These are phyloP conservation scores for Rhododendron molle DNA, from an alignment of 148 eudicot genomes.

Conservation along the genomic window DNA sequence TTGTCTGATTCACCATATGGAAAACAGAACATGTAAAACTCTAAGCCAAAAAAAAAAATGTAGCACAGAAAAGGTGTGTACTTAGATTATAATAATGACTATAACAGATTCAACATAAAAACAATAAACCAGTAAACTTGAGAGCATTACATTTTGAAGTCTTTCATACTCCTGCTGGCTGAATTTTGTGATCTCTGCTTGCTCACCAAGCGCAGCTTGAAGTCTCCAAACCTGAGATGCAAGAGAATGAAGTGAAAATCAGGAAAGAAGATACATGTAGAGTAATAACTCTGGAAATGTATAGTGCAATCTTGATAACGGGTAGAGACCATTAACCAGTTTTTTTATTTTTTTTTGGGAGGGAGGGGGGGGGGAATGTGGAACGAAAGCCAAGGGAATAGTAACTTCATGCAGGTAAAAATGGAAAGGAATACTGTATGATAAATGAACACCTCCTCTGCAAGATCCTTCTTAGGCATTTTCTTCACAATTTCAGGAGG, in stretches of 20 bases:
- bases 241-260: slow-evolving; percentile 9
- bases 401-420: not conserved
- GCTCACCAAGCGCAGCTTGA: slow-evolving; percentile 98
- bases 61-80: not conserved
- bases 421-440: slow-evolving; percentile 1
- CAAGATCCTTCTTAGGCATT: slow-evolving; percentile 92
- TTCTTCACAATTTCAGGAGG: slow-evolving; percentile 94
- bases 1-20: not conserved
- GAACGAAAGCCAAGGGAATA: not conserved
- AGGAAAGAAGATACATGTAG: not conserved
- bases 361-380: not conserved
- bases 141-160: slow-evolving; percentile 72
- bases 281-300: not conserved
- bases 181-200: slow-evolving; percentile 78
- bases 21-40: not conserved
- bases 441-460: slow-evolving; percentile 66
- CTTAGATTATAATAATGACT: not conserved
- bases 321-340: not conserved
- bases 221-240: slow-evolving; percentile 82
- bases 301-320: not conserved
- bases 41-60: not conserved
- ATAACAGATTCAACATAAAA: not conserved
- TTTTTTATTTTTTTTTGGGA: no score
- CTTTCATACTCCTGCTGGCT: slow-evolving; percentile 88
- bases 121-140: not conserved